phyloP scores from a whole-genome alignment of 148 eudicot genomes.

The Dysphania ambrosioides region DNA sequence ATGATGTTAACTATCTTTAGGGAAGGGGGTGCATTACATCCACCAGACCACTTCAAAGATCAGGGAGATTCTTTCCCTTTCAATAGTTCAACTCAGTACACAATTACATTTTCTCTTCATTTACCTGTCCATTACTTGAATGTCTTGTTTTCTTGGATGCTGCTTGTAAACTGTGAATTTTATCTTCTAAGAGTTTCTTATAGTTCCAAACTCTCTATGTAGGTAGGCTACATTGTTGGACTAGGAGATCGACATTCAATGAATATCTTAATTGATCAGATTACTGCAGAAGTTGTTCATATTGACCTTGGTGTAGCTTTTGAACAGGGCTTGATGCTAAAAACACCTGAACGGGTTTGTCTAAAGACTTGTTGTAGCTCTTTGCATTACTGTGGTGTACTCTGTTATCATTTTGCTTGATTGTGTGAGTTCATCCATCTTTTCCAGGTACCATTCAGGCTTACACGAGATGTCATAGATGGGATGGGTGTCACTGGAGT shows the following conservation, averaged over 20 bases:
- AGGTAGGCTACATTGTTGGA: constrained; percentile 99
- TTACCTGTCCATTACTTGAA: not conserved
- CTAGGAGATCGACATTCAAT: constrained; percentile 97
- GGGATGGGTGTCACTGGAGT: constrained; percentile 98
- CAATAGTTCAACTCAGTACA: not conserved
- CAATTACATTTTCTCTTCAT: not conserved
- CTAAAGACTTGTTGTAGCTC: not conserved
- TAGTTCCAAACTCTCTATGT: constrained; percentile 1
- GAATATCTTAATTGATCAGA: constrained; percentile 92
- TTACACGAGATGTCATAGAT: constrained; percentile 87
- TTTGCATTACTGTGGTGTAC: not conserved
- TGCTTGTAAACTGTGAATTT: not conserved
- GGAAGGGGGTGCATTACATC: not conserved
- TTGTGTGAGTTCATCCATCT: constrained; percentile 9
- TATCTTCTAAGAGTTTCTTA: constrained; percentile 7
- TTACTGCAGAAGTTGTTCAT: constrained; percentile 97
- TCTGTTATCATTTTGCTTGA: constrained; percentile 1
- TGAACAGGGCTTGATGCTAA: constrained; percentile 98
- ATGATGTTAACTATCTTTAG: not conserved
- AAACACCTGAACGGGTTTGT: constrained; percentile 94
- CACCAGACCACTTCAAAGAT: not conserved
- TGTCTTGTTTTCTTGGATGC: not conserved
- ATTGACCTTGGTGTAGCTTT: constrained; percentile 98
- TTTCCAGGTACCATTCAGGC: constrained; percentile 85
- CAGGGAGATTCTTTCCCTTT: not conserved